A percentile compares a stretch with the other conserved stretches of the same genome.
phyloP scores from a whole-genome alignment of 1,284 basidiomycete genomes.

The Apiotrichum gracile region DNA sequence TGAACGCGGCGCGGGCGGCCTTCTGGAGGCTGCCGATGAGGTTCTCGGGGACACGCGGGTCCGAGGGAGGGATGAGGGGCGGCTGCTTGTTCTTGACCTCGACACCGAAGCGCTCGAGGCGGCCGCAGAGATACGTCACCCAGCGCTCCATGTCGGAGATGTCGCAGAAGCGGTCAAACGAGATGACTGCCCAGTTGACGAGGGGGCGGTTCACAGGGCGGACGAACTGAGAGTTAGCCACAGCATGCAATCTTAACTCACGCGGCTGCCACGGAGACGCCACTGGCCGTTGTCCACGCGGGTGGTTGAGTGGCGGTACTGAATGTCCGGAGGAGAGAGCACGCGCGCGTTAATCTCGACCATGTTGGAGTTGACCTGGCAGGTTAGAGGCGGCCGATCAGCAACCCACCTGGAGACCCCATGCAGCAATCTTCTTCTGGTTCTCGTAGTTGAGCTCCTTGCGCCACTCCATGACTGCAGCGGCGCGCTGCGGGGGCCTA shows the following conservation, averaged over 20 bases:
- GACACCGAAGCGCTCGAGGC: conserved; percentile 18
- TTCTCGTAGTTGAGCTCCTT: conserved; percentile 30
- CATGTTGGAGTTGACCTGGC: conserved; percentile 36
- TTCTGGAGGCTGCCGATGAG: conserved; percentile 17
- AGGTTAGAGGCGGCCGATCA: background rate
- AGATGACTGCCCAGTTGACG: conserved; percentile 40
- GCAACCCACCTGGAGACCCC: conserved; percentile 41
- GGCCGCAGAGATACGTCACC: conserved; percentile 19
- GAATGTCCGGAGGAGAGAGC: conserved; percentile 36
- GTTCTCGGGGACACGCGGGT: background rate
- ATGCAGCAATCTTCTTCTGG: conserved; percentile 35
- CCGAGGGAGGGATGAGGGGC: conserved; percentile 1
- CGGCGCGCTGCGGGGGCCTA: conserved; percentile 29
- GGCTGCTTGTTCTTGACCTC: conserved; percentile 29
- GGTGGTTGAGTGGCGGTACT: conserved; percentile 22
- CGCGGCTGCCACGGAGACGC: conserved; percentile 29
- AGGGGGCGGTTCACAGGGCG: conserved; percentile 30
- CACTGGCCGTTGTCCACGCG: conserved; percentile 18
- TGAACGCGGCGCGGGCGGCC: conserved; percentile 29
- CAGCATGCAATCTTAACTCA: conserved; percentile 1
- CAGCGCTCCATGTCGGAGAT: conserved; percentile 29
- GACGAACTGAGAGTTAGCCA: conserved; percentile 28
- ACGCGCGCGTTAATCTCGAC: conserved; percentile 42
- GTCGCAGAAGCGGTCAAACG: conserved; percentile 33
- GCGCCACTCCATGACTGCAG: conserved; percentile 25